phyloP scores from a whole-genome alignment of 805 yeast genomes.

The Lipomyces yamanashiensis region DNA sequence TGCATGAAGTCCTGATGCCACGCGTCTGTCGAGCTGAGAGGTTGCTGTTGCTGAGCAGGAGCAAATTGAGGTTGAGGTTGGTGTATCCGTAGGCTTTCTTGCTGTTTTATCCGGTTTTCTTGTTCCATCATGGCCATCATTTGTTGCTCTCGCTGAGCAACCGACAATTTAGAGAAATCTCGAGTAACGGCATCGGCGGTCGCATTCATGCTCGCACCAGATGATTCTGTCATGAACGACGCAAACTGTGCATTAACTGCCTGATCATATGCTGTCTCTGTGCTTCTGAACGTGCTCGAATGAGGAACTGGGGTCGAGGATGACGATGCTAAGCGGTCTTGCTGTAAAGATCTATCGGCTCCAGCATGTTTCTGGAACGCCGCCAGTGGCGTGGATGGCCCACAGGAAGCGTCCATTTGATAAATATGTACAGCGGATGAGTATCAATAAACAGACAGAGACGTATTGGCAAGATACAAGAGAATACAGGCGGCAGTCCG shows the following conservation, averaged over 20 bases:
- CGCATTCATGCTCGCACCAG: neutral
- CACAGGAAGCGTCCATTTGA: slow-evolving; percentile 32
- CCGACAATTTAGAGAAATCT: slow-evolving; percentile 14
- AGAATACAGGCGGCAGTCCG: no score
- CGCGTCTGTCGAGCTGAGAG: slow-evolving; percentile 5
- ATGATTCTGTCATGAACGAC: slow-evolving; percentile 7
- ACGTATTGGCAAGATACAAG: no score
- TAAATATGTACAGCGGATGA: neutral
- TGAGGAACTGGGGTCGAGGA: slow-evolving; percentile 4
- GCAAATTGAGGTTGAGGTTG: neutral
- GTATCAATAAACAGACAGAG: neutral
- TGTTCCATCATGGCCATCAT: slow-evolving; percentile 1
- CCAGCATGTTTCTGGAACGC: slow-evolving; percentile 28
- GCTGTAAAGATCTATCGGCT: slow-evolving; percentile 30
- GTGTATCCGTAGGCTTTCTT: neutral
- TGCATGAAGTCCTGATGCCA: slow-evolving; percentile 33
- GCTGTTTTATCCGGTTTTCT: neutral
- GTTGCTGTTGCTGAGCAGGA: slow-evolving; percentile 6
- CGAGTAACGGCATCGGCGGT: slow-evolving; percentile 2
- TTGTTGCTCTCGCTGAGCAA: slow-evolving; percentile 19
- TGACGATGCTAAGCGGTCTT: slow-evolving; percentile 17
- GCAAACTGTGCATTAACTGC: slow-evolving; percentile 17
- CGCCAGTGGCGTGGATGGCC: slow-evolving; percentile 33
- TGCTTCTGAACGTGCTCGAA: slow-evolving; percentile 6
- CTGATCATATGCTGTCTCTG: neutral